Conservation (phyloP, 805 yeast genomes). For the Yarrowia phangngaensis region DNA sequence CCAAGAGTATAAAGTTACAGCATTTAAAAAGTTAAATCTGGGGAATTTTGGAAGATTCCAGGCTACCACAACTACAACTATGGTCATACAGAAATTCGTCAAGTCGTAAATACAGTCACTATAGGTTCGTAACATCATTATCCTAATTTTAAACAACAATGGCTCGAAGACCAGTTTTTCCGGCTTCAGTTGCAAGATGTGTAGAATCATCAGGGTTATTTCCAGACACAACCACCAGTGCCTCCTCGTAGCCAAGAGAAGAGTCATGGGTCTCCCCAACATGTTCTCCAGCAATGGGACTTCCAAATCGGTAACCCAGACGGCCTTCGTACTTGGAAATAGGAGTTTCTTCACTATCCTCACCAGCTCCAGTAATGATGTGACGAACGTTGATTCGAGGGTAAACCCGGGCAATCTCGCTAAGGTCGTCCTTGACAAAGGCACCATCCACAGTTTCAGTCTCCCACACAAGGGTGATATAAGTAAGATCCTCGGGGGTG, state of each 20-base stretch:
- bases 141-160: slow-evolving; percentile 24
- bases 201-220: slow-evolving; percentile 12
- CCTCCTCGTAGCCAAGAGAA: slow-evolving; percentile 12
- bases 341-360: slow-evolving; percentile 5
- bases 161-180: slow-evolving; percentile 17
- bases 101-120: too few species aligned
- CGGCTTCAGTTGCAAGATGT: slow-evolving; percentile 20
- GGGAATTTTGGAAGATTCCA: too few species aligned
- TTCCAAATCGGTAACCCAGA: slow-evolving; percentile 12
- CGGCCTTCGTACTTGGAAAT: slow-evolving; percentile 14
- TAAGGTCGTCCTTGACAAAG: slow-evolving; percentile 17
- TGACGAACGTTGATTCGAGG: slow-evolving; percentile 15
- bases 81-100: too few species aligned
- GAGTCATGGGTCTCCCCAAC: slow-evolving; percentile 4
- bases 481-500: slow-evolving; percentile 20
- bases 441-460: slow-evolving; percentile 13
- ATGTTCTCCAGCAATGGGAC: not conserved
- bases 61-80: too few species aligned
- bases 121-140: too few species aligned
- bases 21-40: too few species aligned
- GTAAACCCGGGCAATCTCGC: slow-evolving; percentile 21
- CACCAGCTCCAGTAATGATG: slow-evolving; percentile 1
- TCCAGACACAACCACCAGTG: slow-evolving; percentile 15
- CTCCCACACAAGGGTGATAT: slow-evolving; percentile 21
- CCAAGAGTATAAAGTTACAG: too few species aligned